phyloP scores from a whole-genome alignment of 2,329 filamentous ascomycete species.

The Pseudogymnoascus sp. region DNA sequence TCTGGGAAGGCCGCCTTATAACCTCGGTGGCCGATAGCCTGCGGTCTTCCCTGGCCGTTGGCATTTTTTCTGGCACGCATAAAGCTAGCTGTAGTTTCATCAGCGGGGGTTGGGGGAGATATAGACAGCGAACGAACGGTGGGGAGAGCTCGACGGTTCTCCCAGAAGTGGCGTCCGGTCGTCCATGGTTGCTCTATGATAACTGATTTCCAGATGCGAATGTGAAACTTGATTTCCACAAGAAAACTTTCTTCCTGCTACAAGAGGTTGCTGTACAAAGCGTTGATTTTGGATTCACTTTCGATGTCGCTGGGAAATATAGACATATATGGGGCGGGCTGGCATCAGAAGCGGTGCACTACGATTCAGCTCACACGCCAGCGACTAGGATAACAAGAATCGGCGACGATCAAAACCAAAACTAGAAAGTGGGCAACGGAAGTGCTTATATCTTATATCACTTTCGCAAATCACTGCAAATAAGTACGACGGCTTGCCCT shows the following conservation, averaged over 20 bases:
- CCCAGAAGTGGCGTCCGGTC: background rate
- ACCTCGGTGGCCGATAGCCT: slow-evolving; percentile 71
- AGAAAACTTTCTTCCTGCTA: background rate
- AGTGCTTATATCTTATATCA: background rate
- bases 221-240: too few species aligned
- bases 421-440: background rate
- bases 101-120: slow-evolving; percentile 8
- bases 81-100: slow-evolving; percentile 21
- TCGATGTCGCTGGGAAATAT: background rate
- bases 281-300: background rate
- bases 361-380: background rate
- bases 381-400: background rate
- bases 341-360: background rate
- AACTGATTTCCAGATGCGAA: background rate
- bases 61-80: slow-evolving; percentile 18
- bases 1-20: slow-evolving; percentile 75
- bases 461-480: background rate
- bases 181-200: background rate
- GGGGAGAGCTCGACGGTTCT: background rate
- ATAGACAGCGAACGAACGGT: background rate
- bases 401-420: background rate
- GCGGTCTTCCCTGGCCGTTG: slow-evolving; percentile 42
- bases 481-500: background rate
- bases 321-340: background rate
- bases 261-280: background rate